phyloP scores from a whole-genome alignment of 176 grass and related monocot species.

The Oryza meyeriana region DNA sequence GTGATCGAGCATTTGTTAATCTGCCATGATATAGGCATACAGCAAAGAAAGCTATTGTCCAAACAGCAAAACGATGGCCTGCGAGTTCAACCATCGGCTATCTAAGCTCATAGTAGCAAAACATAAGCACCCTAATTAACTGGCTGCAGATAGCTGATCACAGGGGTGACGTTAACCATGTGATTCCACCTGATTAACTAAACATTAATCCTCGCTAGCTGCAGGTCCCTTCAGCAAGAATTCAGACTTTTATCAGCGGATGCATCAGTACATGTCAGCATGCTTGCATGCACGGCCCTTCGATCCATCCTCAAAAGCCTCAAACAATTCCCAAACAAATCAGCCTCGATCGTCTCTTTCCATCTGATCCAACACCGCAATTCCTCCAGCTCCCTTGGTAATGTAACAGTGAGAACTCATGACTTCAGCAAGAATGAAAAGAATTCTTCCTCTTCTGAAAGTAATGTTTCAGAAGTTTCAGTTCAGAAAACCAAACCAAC shows the following conservation, averaged over 20 bases:
- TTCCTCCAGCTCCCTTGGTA: not conserved
- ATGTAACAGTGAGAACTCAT: not conserved
- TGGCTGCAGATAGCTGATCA: not conserved
- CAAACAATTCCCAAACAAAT: slow-evolving; percentile 10
- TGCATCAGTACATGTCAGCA: not conserved
- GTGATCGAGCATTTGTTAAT: not conserved
- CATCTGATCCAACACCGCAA: not conserved
- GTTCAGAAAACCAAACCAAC: not conserved
- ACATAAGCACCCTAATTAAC: not conserved
- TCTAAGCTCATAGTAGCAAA: not conserved
- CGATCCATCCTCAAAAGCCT: slow-evolving; percentile 49
- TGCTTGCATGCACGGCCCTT: not conserved
- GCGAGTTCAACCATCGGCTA: not conserved
- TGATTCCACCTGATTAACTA: not conserved
- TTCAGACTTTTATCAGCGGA: slow-evolving; percentile 39
- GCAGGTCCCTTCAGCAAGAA: slow-evolving; percentile 34
- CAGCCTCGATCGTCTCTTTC: not conserved
- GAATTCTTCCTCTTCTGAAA: not conserved
- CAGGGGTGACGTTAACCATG: slow-evolving; percentile 6
- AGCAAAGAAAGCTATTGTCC: slow-evolving; percentile 9
- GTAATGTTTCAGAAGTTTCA: not conserved
- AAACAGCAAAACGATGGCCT: slow-evolving; percentile 16
- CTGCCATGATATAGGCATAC: not conserved
- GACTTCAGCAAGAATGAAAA: not conserved
- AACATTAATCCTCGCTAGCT: not conserved